Percentiles rank a stretch among this genome's conserved stretches.
Evolutionary conservation across 352 stramenopile species (phyloP).

Genomic region (Globisporangium splendens): DNA sequence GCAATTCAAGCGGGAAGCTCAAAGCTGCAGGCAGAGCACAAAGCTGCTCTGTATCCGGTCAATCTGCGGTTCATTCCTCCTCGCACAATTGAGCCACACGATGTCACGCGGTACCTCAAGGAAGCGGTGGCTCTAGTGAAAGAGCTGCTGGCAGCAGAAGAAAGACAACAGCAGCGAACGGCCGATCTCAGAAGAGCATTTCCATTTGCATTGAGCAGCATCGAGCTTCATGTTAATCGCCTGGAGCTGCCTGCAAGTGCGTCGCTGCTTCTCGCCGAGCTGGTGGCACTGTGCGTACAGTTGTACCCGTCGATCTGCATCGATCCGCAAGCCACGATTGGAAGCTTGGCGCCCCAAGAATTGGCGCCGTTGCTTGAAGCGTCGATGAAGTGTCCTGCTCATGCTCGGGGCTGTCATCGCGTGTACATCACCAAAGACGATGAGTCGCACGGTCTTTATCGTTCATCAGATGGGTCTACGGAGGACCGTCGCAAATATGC

Average conservation of each 20-base stretch:
- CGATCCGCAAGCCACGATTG: neutral
- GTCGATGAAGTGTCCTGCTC: neutral
- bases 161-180: neutral
- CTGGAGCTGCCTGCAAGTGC: conserved; percentile 1
- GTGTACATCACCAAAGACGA: neutral
- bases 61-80: conserved; percentile 7
- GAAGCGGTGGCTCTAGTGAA: neutral
- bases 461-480: neutral
- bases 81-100: neutral
- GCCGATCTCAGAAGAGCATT: neutral
- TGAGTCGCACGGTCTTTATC: neutral
- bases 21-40: too few species aligned
- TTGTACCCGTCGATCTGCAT: conserved; percentile 5
- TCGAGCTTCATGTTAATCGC: neutral
- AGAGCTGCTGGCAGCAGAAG: neutral
- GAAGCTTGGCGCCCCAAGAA: neutral
- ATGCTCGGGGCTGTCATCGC: neutral
- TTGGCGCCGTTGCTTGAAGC: conserved; percentile 1
- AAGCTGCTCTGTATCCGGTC: neutral
- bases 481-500: conserved; percentile 1
- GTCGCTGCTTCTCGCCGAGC: conserved; percentile 1
- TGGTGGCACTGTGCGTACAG: neutral
- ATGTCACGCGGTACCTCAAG: neutral
- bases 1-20: neutral
- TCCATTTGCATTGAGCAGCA: neutral